Evolutionary conservation across 495 filamentous ascomycete species (phyloP).

Genomic region (Penicillium pulvis): DNA sequence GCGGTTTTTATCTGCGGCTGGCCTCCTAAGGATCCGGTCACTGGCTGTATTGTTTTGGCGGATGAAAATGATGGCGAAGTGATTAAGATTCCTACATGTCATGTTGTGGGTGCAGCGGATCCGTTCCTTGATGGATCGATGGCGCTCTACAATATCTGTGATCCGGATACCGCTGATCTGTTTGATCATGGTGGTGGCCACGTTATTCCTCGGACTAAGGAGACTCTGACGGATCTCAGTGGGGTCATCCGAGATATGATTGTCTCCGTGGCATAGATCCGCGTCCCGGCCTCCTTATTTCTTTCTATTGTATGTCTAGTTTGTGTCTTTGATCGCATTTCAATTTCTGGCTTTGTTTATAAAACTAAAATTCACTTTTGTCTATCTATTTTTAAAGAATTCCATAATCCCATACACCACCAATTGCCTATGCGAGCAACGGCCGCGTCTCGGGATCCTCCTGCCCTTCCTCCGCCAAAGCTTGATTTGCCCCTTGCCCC

Average conservation of each 20-base stretch:
- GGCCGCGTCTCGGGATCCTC: slow-evolving; percentile 33
- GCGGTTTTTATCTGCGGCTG: slow-evolving; percentile 58
- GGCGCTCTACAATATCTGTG: slow-evolving; percentile 58
- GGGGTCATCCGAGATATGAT: slow-evolving; percentile 21
- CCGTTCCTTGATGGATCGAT: slow-evolving; percentile 54
- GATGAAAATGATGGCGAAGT: slow-evolving; percentile 48
- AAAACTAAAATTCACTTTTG: neutral
- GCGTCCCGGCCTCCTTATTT: neutral
- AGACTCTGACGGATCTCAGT: slow-evolving; percentile 44
- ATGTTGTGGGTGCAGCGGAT: slow-evolving; percentile 60
- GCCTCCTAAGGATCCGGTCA: slow-evolving; percentile 52
- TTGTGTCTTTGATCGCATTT: neutral
- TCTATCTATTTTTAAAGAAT: neutral
- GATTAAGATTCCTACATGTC: slow-evolving; percentile 56
- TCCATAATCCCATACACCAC: neutral
- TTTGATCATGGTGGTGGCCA: slow-evolving; percentile 61
- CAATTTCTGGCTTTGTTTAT: neutral
- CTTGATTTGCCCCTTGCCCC: slow-evolving; percentile 5
- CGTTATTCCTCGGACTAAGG: slow-evolving; percentile 51
- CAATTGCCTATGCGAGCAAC: slow-evolving; percentile 23
- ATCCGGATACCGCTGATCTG: slow-evolving; percentile 43
- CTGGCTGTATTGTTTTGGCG: slow-evolving; percentile 39
- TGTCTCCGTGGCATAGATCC: slow-evolving; percentile 5
- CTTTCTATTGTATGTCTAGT: neutral
- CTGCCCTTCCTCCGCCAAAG: slow-evolving; percentile 15